These are phyloP conservation scores for Globisporangium sylvaticum DNA, from an alignment of 352 stramenopile species.

Conservation along the genomic window DNA sequence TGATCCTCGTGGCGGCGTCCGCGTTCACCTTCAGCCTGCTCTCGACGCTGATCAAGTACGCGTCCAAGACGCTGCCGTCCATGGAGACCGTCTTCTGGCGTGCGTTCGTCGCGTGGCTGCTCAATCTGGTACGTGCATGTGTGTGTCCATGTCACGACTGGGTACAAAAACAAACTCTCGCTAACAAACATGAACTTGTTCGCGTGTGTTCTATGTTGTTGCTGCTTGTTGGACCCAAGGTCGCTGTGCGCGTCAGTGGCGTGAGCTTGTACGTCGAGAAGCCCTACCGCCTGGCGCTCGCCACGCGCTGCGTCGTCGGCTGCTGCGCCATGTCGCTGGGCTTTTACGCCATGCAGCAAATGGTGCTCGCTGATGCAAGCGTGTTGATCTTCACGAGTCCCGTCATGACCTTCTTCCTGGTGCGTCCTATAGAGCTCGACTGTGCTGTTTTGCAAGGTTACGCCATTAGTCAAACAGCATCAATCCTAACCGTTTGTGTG, in stretches of 20 bases:
- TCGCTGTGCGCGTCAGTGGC: conserved; percentile 29
- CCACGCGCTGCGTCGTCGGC: conserved; percentile 36
- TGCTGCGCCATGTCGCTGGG: conserved; percentile 40
- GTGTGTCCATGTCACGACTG: background rate
- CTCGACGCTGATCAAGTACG: conserved; percentile 54
- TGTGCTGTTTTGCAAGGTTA: background rate
- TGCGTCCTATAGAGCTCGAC: conserved; percentile 5
- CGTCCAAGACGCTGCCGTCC: conserved; percentile 39
- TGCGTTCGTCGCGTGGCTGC: conserved; percentile 43
- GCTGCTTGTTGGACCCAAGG: conserved; percentile 16
- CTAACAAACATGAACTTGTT: background rate
- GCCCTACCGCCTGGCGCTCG: conserved; percentile 31
- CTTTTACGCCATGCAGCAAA: conserved; percentile 53
- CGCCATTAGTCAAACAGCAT: background rate
- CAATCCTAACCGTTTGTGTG: background rate
- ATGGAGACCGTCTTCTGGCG: conserved; percentile 73
- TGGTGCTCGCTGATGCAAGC: conserved; percentile 60
- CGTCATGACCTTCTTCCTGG: conserved; percentile 56
- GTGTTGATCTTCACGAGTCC: conserved; percentile 66
- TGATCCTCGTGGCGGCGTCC: conserved; percentile 44
- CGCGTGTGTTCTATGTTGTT: background rate
- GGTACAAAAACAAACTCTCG: background rate
- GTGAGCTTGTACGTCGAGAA: conserved; percentile 31
- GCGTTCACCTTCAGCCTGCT: conserved; percentile 60
- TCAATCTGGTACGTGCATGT: conserved; percentile 37